phyloP scores from a whole-genome alignment of 345 rosid species.

The Passiflora organensis region DNA sequence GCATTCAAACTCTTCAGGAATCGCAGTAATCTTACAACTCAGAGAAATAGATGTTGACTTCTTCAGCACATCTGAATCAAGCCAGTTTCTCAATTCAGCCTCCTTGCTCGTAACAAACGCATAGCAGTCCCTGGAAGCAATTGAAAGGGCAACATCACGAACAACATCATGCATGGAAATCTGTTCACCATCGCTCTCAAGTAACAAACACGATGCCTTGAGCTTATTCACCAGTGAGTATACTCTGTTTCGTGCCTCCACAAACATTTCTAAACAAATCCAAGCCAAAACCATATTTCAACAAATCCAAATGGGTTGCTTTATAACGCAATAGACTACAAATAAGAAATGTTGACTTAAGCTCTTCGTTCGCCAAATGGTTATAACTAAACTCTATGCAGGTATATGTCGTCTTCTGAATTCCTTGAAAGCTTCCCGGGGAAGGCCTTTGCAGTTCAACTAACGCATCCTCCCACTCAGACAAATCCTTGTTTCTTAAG shows the following conservation, averaged over 20 bases:
- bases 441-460: neutral
- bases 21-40: neutral
- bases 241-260: conserved; percentile 13
- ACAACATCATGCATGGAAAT: conserved; percentile 24
- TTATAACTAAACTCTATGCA: conserved; percentile 10
- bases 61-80: neutral
- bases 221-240: conserved; percentile 15
- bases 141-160: conserved; percentile 15
- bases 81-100: neutral
- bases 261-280: conserved; percentile 9
- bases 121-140: conserved; percentile 17
- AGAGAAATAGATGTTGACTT: neutral
- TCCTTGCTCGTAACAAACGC: conserved; percentile 3
- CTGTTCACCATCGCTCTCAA: neutral
- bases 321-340: conserved; percentile 6
- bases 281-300: conserved; percentile 25
- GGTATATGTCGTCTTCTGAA: neutral
- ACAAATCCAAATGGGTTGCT: neutral
- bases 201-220: conserved; percentile 21
- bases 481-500: neutral
- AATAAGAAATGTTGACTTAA: conserved; percentile 5
- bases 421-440: neutral
- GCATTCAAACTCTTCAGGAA: conserved; percentile 15
- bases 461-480: conserved; percentile 14
- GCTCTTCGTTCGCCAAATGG: neutral